Evolutionary conservation across 352 stramenopile genomes (phyloP), one percentile per base, ranked within the genome.

Genomic region (Plasmopara muralis): DNA sequence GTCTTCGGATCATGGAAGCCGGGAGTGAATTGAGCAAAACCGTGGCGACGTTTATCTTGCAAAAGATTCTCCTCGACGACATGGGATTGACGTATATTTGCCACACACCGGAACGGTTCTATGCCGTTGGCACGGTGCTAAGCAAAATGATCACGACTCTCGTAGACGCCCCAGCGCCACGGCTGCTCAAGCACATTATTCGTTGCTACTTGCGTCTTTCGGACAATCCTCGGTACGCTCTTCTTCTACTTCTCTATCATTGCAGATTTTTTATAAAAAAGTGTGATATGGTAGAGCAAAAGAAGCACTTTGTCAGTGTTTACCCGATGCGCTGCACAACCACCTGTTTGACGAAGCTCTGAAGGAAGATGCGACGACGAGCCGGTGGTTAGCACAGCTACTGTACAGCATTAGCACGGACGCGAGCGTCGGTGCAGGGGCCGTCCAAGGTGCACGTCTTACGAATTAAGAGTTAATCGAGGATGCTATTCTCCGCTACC

Each of bases 31-130:
- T 99, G 14, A 97, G 80, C 64, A 99, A 99, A 71, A 99, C 97
- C 4, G 91, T 87, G n/a, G 97, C 97, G 8, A 99, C 96, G 2
- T 99, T 99, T 65, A 99, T 99, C 50, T 95, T 99, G 37, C 96
- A 99, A 72, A 99, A 99, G 70, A 98, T 99, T 56, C 68, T 99
- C 39, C 66, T 99, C 42, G 97, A 99, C 68, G 94, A 99, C 50
- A 96, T 97, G 69, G 97, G 97, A 13, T 81, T 99, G 25, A 96
- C 95, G 18, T 99, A 99, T 74, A 98, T 99, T 52, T 99, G 97
- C 83, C 89, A 97, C 63, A 99, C 97, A 13, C 91, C 95, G 25
- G 96, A 99, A 71, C 74, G 84, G 18, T 93, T 93, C 47, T 93
- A 95, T 64, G 82, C 84, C 3, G 82, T 94, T 5, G 73, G 80